Conservation (phyloP, 768 basidiomycete genomes). For the Amanita molliuscula region DNA sequence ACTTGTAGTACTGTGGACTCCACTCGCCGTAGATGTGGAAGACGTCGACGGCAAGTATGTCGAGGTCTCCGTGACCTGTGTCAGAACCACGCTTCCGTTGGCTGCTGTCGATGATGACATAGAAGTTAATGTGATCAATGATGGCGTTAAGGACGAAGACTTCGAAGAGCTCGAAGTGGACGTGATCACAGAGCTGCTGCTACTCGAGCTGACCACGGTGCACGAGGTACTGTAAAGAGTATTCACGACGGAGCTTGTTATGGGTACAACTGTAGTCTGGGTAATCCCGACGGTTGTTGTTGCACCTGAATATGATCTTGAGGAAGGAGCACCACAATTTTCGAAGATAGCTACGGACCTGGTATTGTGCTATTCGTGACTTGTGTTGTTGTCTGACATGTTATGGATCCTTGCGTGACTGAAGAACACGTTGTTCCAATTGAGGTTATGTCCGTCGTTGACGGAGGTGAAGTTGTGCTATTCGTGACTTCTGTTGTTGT, state of each 20-base stretch:
- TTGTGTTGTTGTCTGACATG: slow-evolving; percentile 11
- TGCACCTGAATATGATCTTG: slow-evolving; percentile 7
- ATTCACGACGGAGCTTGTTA: slow-evolving; percentile 11
- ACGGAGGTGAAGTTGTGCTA: slow-evolving; percentile 10
- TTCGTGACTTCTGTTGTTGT: slow-evolving; percentile 9
- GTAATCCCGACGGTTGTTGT: slow-evolving; percentile 13
- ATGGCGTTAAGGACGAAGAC: slow-evolving; percentile 3
- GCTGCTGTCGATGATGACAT: slow-evolving; percentile 7
- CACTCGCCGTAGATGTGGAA: background rate
- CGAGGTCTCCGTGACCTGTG: slow-evolving; percentile 5
- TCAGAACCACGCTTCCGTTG: slow-evolving; percentile 4
- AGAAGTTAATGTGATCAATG: slow-evolving; percentile 6
- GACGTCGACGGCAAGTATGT: slow-evolving; percentile 1
- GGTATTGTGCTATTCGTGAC: slow-evolving; percentile 11
- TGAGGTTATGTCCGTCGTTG: slow-evolving; percentile 10
- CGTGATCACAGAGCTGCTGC: background rate
- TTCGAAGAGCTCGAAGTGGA: background rate
- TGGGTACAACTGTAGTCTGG: slow-evolving; percentile 11
- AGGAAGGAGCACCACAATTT: background rate
- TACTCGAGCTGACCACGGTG: slow-evolving; percentile 1
- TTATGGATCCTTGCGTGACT: slow-evolving; percentile 3
- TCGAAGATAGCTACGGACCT: slow-evolving; percentile 8
- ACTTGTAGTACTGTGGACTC: background rate
- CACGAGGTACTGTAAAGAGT: slow-evolving; percentile 19
- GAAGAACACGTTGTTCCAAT: slow-evolving; percentile 8